Conservation (phyloP, 495 filamentous ascomycete species). For the Penicillium argentinense region DNA sequence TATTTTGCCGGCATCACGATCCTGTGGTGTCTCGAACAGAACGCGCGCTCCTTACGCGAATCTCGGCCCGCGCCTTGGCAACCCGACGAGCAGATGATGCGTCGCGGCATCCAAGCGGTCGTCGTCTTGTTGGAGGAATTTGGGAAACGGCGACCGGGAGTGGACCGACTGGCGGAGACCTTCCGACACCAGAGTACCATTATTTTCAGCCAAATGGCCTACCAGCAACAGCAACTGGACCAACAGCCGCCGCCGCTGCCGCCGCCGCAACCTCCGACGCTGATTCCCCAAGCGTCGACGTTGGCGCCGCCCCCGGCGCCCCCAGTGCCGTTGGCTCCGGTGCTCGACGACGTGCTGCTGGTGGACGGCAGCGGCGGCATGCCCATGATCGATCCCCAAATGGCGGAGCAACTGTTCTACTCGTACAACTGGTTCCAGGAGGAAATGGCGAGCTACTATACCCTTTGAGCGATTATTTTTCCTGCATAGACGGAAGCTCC, state of each 20-base stretch:
- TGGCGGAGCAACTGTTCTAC: conserved; percentile 44
- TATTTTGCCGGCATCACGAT: conserved; percentile 54
- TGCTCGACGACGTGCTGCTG: conserved; percentile 43
- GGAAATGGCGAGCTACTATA: conserved; percentile 48
- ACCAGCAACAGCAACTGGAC: conserved; percentile 32
- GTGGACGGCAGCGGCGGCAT: conserved; percentile 36
- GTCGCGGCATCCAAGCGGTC: conserved; percentile 45
- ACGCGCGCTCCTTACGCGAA: conserved; percentile 45
- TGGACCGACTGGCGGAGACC: conserved; percentile 46
- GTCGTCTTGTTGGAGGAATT: conserved; percentile 51
- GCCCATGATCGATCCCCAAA: conserved; percentile 41
- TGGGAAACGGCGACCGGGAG: conserved; percentile 47
- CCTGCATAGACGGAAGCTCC: not conserved
- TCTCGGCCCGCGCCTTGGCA: conserved; percentile 39
- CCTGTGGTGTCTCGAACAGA: conserved; percentile 48
- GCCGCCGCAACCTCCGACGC: conserved; percentile 25
- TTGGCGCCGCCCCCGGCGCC: conserved; percentile 29
- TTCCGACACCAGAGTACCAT: conserved; percentile 47
- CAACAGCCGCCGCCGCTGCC: conserved; percentile 20
- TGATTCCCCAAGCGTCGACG: conserved; percentile 16
- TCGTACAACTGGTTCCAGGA: conserved; percentile 49
- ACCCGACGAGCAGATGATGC: conserved; percentile 48
- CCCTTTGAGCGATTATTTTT: conserved; percentile 27
- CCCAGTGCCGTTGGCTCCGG: conserved; percentile 42
- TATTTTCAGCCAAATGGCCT: conserved; percentile 47